A percentile compares a stretch with the other conserved stretches of the same genome.
Evolutionary conservation across 78 protist species (phyloP).

Genomic region (Cavenderia fasciculata): DNA sequence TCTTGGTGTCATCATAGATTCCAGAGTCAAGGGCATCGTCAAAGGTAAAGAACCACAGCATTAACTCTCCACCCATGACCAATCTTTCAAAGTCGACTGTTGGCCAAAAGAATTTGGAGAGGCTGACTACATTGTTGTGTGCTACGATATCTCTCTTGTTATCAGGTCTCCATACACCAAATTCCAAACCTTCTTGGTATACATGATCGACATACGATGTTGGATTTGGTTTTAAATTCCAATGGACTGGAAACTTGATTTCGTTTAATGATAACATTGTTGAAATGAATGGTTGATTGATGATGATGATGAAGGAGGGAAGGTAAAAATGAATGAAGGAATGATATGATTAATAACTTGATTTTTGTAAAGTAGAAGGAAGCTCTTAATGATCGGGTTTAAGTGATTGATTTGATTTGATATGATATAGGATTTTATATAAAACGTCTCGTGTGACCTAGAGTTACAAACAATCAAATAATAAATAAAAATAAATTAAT

Average conservation of each 20-base stretch:
- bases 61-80: slow-evolving; percentile 73
- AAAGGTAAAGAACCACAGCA: slow-evolving; percentile 62
- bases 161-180: slow-evolving; percentile 62
- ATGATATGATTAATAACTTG: neutral
- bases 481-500: too few species aligned
- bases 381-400: neutral
- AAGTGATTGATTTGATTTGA: neutral
- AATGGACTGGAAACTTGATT: slow-evolving; percentile 48
- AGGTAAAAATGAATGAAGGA: neutral
- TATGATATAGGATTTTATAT: neutral
- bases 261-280: slow-evolving; percentile 61
- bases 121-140: slow-evolving; percentile 42
- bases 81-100: slow-evolving; percentile 49
- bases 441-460: too few species aligned
- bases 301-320: neutral
- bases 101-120: slow-evolving; percentile 67
- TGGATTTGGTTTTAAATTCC: slow-evolving; percentile 53
- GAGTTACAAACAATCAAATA: too few species aligned
- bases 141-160: slow-evolving; percentile 53
- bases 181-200: slow-evolving; percentile 38
- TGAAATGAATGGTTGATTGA: neutral
- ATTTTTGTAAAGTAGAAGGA: neutral
- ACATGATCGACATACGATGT: slow-evolving; percentile 40
- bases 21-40: slow-evolving; percentile 72
- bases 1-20: slow-evolving; percentile 20